Conservation (phyloP, 257 asterid species). For the Solanum clarkiae region DNA sequence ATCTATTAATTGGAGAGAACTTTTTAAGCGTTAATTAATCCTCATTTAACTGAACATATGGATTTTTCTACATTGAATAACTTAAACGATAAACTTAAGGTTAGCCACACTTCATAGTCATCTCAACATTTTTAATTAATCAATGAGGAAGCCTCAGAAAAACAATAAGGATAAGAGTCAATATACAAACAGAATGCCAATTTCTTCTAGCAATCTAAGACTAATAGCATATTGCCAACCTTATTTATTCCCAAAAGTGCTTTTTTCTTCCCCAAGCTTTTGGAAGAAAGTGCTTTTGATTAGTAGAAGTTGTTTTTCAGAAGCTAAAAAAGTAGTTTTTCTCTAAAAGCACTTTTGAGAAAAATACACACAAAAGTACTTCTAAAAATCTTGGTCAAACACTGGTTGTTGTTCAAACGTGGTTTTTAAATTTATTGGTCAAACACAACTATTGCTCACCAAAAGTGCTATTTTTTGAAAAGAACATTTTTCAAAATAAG, state of each 20-base stretch:
- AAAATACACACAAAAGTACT: background rate
- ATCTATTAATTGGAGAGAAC: background rate
- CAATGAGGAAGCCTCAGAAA: background rate
- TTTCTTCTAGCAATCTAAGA: background rate
- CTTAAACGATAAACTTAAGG: background rate
- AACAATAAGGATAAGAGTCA: background rate
- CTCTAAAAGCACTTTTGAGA: background rate
- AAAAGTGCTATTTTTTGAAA: background rate
- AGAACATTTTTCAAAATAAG: background rate
- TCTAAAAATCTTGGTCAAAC: background rate
- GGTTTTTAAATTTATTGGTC: background rate
- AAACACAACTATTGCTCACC: too few relatives aligned
- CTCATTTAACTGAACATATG: background rate
- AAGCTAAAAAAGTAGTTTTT: background rate
- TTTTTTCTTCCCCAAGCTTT: background rate
- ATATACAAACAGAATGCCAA: background rate
- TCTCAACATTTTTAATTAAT: background rate
- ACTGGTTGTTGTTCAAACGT: background rate
- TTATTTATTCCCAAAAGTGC: background rate
- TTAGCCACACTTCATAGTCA: background rate
- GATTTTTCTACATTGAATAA: background rate
- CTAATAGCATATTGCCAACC: background rate
- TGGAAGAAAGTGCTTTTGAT: background rate
- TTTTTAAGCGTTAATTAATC: background rate
- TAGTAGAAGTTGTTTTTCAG: background rate